Conservation (phyloP, 345 rosid genomes). For the Mangifera indica region DNA sequence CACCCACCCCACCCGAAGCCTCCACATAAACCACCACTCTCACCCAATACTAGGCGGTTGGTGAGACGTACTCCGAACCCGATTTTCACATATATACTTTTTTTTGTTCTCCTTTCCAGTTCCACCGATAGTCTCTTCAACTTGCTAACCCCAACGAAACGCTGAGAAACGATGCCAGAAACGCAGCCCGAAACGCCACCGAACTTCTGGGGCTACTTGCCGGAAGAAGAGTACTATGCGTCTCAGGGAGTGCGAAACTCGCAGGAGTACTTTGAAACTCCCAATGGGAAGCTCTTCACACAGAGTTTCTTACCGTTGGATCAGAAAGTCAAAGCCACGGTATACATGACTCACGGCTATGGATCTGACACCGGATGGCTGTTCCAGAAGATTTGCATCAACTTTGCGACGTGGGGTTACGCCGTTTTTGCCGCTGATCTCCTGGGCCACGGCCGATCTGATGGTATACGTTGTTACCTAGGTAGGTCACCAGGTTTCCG, state of each 20-base stretch:
- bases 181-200: slow-evolving; percentile 34
- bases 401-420: slow-evolving; percentile 77
- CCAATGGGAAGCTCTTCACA: slow-evolving; percentile 77
- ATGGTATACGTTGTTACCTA: slow-evolving; percentile 88
- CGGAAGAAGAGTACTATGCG: slow-evolving; percentile 82
- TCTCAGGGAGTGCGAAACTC: slow-evolving; percentile 81
- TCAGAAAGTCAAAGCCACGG: slow-evolving; percentile 64
- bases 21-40: neutral
- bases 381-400: slow-evolving; percentile 90
- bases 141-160: slow-evolving; percentile 1
- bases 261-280: slow-evolving; percentile 80
- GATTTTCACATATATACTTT: neutral
- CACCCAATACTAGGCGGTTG: neutral
- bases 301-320: slow-evolving; percentile 82
- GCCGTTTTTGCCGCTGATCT: slow-evolving; percentile 98
- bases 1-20: neutral
- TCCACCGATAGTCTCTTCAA: neutral
- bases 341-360: slow-evolving; percentile 85
- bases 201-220: slow-evolving; percentile 85
- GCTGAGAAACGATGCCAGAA: slow-evolving; percentile 28
- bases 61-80: neutral
- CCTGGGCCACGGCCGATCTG: slow-evolving; percentile 92
- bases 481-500: slow-evolving; percentile 37
- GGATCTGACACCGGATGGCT: slow-evolving; percentile 95
- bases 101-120: too few relatives aligned